Base-by-base conservation (phyloP, 2,329 filamentous ascomycete genomes). In the Cladosporium sp. region DNA sequence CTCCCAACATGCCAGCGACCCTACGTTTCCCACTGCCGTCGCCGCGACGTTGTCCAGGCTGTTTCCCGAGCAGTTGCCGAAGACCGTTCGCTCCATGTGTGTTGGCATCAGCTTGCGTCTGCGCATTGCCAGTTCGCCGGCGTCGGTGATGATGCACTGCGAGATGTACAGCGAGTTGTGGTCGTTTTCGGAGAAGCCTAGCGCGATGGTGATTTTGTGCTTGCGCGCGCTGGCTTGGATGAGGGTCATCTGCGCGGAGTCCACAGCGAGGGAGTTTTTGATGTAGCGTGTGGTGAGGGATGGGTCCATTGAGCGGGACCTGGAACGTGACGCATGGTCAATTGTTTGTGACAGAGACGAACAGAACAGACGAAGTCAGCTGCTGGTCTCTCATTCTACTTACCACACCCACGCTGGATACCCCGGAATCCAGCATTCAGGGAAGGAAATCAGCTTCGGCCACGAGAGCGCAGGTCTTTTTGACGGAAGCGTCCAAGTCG, bases 381-480 rank as follows among this genome's bases (percentile, higher is more conserved):
- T 5, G 30, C 30, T 32, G 30, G 30, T 28, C 7, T 32, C 30
- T 32, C 30, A 11, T 43, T 36, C 3, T 46, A 70, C 74, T 69
- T 66, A 83, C 81, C 81, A 84, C 26, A 81, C 79, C 79, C 79
- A 80, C 4, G 71, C 72, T 32, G 81, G 81, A 66, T 83, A 73
- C 26, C 67, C 69, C 1, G 79, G 75, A 13, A 82, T 78, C 72
- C 79, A 83, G 11, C 79, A 76, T 64, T 84, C 81, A 1, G 81
- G 81, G 54, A 83, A 84, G 0, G 75, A 71, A 4, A 89, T 73
- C 83, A 0, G 87, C 87, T 69, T 86, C 82, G 43, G 79, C 74
- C 68, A 89, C 88, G 59, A 88, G 78, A 0, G 75, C 70, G 69
- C 84, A 84, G 10, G 86, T 87, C 72, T 89, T 89, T 1, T 79